Evolutionary conservation across 2,329 filamentous ascomycete species (phyloP), one percentile per base, ranked within the genome.

Genomic region (Mycosphaerelloides madeirae): DNA sequence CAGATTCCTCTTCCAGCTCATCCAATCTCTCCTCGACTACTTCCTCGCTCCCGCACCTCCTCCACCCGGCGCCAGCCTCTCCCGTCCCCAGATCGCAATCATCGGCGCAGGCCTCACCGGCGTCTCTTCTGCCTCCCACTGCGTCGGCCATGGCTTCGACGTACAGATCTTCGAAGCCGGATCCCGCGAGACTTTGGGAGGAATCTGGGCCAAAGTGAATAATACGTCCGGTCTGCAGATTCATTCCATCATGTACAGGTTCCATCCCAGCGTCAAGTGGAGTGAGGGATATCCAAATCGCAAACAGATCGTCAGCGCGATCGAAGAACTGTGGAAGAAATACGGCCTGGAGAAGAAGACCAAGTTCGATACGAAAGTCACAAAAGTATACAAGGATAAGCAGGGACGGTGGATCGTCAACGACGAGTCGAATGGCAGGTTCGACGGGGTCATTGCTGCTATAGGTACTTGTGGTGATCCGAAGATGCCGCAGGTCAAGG

Each of bases 201-300:
- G 59, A n/a, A 61, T 63, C 22, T 61, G 59, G 60, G 58, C 57
- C 6, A 53, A 54, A 43, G 57, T 54, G 46, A 87, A 81, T 77
- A 85, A 85, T 41, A 91, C 85, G 0, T 90, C 85, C 0, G 80
- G 84, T 19, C 75, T 94, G 1, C 87, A 93, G 59, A 90, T 94
- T 16, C 86, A 94, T 63, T 87, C 82, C 15, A 65, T 90, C 46
- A 93, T 93, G 87, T 94, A 91, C 65, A 79, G 87, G 16, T 95
- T 94, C 63, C 85, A 91, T 54, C 88, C 88, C 0, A 85, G 84
- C 0, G 79, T 94, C 1, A 74, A 78, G 49, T 94, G 85, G 81
- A 71, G 78, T 28, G 71, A 74, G 22, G 85, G 85, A n/a, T 94
- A 94, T 59, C 88, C 88, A 0, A 76, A 83, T 49, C 81, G 85